These are phyloP conservation scores for Pterocarpus macrocarpus DNA, from an alignment of 306 rosid species.

Conservation along the genomic window DNA sequence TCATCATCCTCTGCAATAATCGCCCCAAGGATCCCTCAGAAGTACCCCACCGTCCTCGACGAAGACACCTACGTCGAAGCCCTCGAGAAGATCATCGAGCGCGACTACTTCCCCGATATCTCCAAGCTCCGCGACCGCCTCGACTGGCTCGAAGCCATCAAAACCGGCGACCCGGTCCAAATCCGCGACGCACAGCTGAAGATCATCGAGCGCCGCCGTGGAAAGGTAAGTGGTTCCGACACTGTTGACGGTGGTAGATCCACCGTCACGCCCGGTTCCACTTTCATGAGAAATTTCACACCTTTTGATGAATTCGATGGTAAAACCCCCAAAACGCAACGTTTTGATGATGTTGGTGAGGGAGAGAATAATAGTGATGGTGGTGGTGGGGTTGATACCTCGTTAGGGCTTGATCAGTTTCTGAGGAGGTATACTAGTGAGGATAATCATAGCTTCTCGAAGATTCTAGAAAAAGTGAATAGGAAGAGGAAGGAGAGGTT, in stretches of 20 bases:
- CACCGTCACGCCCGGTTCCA: constrained; percentile 86
- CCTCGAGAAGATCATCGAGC: constrained; percentile 93
- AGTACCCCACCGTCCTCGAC: constrained; percentile 68
- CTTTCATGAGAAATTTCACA: constrained; percentile 75
- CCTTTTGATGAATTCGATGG: constrained; percentile 79
- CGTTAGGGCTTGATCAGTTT: constrained; percentile 81
- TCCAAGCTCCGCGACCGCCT: constrained; percentile 95
- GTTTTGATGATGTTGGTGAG: constrained; percentile 39
- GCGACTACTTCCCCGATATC: constrained; percentile 97
- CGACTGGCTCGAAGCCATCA: constrained; percentile 93
- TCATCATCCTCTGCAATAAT: constrained; percentile 43
- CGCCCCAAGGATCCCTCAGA: constrained; percentile 42
- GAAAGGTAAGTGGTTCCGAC: constrained; percentile 60
- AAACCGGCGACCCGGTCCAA: constrained; percentile 78
- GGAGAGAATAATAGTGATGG: constrained; percentile 41
- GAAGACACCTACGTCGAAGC: constrained; percentile 88
- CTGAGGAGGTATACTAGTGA: constrained; percentile 86
- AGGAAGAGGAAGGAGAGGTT: constrained; percentile 96
- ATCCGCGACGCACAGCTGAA: constrained; percentile 94
- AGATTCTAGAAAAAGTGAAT: constrained; percentile 86
- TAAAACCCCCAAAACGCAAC: constrained; percentile 63
- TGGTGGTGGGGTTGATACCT: constrained; percentile 52
- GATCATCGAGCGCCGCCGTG: constrained; percentile 83
- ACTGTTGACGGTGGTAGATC: constrained; percentile 60
- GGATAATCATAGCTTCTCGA: constrained; percentile 85